A percentile compares a stretch with the other conserved stretches of the same genome.
Conservation (phyloP, 345 rosid genomes). For the Geranium brycei region DNA sequence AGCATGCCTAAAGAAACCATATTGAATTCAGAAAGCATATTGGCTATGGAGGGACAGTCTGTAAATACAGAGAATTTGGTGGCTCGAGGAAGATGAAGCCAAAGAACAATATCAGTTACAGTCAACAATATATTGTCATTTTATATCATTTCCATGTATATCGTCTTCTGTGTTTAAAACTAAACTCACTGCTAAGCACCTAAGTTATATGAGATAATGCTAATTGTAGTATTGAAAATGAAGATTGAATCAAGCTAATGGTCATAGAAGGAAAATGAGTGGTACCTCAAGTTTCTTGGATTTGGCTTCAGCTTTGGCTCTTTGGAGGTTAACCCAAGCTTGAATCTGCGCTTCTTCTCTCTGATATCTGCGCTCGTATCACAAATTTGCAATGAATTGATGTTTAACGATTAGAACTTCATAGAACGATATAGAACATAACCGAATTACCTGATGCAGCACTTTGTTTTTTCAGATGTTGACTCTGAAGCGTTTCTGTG, state of each 20-base stretch:
- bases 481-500: conserved; percentile 47
- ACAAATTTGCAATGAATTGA: not conserved
- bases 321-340: conserved; percentile 91
- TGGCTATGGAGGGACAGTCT: conserved; percentile 26
- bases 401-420: not conserved
- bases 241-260: too few species aligned
- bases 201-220: too few species aligned
- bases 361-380: conserved; percentile 42
- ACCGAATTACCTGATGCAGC: conserved; percentile 51
- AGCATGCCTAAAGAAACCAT: conserved; percentile 3
- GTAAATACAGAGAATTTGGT: conserved; percentile 15
- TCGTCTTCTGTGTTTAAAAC: not conserved
- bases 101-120: not conserved
- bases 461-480: conserved; percentile 54
- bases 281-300: conserved; percentile 82
- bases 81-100: conserved; percentile 45
- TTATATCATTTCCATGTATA: too few species aligned
- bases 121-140: too few species aligned
- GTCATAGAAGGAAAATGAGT: not conserved
- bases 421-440: too few species aligned
- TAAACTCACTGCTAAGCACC: too few species aligned
- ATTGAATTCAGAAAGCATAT: conserved; percentile 16
- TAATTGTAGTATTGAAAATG: too few species aligned
- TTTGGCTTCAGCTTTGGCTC: conserved; percentile 93
- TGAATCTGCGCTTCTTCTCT: conserved; percentile 91